Conservation (phyloP, 345 rosid species). For the Eucalyptus pumila region DNA sequence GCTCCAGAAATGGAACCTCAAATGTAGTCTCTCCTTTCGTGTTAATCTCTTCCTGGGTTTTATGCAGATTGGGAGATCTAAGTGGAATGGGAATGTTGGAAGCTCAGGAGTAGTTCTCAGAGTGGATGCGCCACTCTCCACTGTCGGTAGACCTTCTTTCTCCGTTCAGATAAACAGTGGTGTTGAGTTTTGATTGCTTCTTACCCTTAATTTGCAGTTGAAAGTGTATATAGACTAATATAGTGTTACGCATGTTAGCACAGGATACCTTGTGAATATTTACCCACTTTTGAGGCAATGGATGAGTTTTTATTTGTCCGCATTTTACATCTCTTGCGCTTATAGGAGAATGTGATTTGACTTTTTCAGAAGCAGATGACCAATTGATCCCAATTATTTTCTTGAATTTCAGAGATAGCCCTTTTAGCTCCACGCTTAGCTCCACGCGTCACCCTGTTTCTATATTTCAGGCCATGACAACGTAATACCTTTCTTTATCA, state of each 20-base stretch:
- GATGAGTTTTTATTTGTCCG: background rate
- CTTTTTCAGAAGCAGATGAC: background rate
- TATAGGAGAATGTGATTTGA: background rate
- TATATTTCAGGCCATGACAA: background rate
- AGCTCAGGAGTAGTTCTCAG: constrained; percentile 43
- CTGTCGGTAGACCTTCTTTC: constrained; percentile 55
- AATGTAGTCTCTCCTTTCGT: background rate
- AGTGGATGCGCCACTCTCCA: constrained; percentile 56
- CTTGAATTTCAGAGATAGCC: background rate
- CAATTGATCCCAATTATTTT: background rate
- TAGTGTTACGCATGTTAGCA: background rate
- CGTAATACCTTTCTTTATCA: background rate
- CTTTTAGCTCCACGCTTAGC: background rate
- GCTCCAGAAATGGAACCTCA: background rate
- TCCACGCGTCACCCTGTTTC: background rate
- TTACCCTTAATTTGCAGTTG: background rate
- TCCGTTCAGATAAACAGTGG: constrained; percentile 72
- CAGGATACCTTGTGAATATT: background rate
- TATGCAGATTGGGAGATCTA: constrained; percentile 81
- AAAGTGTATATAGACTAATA: constrained; percentile 14
- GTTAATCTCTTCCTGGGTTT: background rate
- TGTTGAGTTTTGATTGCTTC: constrained; percentile 55
- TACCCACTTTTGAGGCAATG: background rate
- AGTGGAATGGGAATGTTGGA: constrained; percentile 87
- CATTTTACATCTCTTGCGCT: background rate